Evolutionary conservation across 805 yeast species (phyloP), one percentile per base, ranked within the genome.

Genomic region (Nakazawaea ernobii): DNA sequence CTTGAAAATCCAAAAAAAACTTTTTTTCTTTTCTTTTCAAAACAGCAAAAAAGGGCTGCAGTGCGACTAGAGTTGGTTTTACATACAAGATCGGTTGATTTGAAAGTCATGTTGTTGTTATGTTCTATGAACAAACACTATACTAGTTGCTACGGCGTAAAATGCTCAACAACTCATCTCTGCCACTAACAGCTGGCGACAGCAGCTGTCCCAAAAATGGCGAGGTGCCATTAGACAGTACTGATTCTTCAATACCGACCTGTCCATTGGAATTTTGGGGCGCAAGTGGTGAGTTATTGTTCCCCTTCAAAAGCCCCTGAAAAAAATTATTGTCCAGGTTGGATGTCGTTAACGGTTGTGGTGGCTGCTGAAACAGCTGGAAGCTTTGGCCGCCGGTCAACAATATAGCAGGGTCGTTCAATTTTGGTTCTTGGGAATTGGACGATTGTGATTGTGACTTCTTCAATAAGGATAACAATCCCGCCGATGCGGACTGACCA

Each of bases 381-480:
- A 20, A 20, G 5, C 24, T 20, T 35, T 35, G 37, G 37, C 14
- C 17, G 8, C 15, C 15, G 14, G 37, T n/a, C 37, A 35, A 24
- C 14, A 39, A 14, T 6, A 39, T 29, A 13, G 42, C 42, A 9
- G 42, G 42, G 15, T 39, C 42, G 15, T 39, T 35, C 13, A 20
- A 15, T 8, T 36, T 15, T 24, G 28, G 17, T 10, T 8, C 11
- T 10, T 17, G 13, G 17, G 39, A 10, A 20, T 10, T 8, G 14
- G 39, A 17, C 5, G 28, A 4, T 36, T 17, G 29, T 24, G 32
- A 11, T 32, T 17, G 32, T 24, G 44, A 37, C 14, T 41, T 41
- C 30, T 41, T 32, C 30, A 41, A 41, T 24, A 41, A 32, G 6
- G 44, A 35, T 36, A 43, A 26, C 17, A 43, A 36, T 29, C 37